A percentile compares a stretch with the other conserved stretches of the same genome.
These are phyloP conservation scores for Mycena venus DNA, from an alignment of 768 basidiomycete genomes.

Conservation along the genomic window DNA sequence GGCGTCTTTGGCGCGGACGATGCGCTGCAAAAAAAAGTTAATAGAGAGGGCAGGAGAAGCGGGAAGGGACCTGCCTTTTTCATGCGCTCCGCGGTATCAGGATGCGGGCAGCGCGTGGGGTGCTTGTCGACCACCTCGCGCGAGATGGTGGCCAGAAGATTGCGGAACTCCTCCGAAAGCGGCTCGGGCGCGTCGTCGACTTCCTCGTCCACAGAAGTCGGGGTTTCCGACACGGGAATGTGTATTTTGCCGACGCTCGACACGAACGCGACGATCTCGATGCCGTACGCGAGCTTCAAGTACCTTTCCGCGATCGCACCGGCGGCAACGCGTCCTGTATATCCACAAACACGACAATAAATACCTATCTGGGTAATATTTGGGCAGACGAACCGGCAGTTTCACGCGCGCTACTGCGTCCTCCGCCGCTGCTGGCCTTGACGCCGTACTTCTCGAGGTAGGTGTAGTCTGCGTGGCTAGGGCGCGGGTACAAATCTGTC, in stretches of 20 bases:
- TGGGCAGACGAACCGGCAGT: conserved; percentile 78
- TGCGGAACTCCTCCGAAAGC: conserved; percentile 85
- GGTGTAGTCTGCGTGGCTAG: conserved; percentile 97
- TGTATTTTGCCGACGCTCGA: conserved; percentile 95
- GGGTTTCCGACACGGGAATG: conserved; percentile 68
- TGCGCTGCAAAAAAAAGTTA: conserved; percentile 69
- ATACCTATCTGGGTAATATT: neutral
- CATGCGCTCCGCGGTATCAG: conserved; percentile 91
- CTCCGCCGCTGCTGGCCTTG: conserved; percentile 97
- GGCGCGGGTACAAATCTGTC: conserved; percentile 97
- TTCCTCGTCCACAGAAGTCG: conserved; percentile 60
- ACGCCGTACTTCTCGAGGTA: conserved; percentile 98
- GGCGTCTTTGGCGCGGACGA: conserved; percentile 91
- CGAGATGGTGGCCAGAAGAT: conserved; percentile 83
- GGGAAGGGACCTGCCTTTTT: conserved; percentile 70
- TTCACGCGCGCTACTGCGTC: conserved; percentile 94
- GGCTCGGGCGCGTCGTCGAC: conserved; percentile 81
- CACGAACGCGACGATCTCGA: conserved; percentile 98
- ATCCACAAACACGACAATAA: conserved; percentile 2
- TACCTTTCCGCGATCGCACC: conserved; percentile 99
- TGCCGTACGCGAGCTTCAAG: conserved; percentile 85
- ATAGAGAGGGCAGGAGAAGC: conserved; percentile 9
- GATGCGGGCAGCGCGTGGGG: conserved; percentile 90
- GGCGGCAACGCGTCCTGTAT: conserved; percentile 91
- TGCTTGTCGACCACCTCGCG: conserved; percentile 92